phyloP scores from a whole-genome alignment of 371 early-diverging fungal genomes.

The Mortierella sp. region DNA sequence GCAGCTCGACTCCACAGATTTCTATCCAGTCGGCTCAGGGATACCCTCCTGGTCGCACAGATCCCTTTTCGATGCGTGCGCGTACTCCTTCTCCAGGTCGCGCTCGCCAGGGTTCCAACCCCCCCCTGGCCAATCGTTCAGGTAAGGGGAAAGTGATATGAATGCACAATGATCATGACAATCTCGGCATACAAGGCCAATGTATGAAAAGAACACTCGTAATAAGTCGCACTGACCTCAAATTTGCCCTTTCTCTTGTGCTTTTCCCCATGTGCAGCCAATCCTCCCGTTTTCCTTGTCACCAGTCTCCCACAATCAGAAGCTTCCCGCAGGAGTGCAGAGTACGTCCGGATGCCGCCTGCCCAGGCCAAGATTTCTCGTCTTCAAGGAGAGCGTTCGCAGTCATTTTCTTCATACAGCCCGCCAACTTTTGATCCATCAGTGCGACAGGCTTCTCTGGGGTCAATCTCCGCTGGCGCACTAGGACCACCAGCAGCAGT shows the following conservation, averaged over 20 bases:
- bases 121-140: conserved; percentile 31
- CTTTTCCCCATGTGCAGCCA: conserved; percentile 23
- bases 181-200: background rate
- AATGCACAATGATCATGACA: background rate
- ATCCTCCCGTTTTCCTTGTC: conserved; percentile 54
- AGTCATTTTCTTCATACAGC: conserved; percentile 61
- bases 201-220: background rate
- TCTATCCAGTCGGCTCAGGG: conserved; percentile 53
- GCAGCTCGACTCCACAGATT: conserved; percentile 44
- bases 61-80: conserved; percentile 50
- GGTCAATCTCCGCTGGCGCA: conserved; percentile 25
- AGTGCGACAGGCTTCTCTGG: conserved; percentile 36
- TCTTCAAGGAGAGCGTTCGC: conserved; percentile 60
- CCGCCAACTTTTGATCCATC: conserved; percentile 36
- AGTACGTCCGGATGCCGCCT: conserved; percentile 47
- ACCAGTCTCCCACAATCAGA: conserved; percentile 46
- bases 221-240: background rate
- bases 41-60: conserved; percentile 32
- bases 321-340: conserved; percentile 52
- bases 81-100: conserved; percentile 56
- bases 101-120: conserved; percentile 49
- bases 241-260: background rate
- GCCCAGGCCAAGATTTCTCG: conserved; percentile 48
- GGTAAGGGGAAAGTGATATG: conserved; percentile 9
- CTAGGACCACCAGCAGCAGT: conserved; percentile 23